Percentiles rank a stretch among this genome's conserved stretches.
These are phyloP conservation scores for Ceratocystis eucalypticola DNA, from an alignment of 2,329 filamentous ascomycete genomes.

Conservation along the genomic window DNA sequence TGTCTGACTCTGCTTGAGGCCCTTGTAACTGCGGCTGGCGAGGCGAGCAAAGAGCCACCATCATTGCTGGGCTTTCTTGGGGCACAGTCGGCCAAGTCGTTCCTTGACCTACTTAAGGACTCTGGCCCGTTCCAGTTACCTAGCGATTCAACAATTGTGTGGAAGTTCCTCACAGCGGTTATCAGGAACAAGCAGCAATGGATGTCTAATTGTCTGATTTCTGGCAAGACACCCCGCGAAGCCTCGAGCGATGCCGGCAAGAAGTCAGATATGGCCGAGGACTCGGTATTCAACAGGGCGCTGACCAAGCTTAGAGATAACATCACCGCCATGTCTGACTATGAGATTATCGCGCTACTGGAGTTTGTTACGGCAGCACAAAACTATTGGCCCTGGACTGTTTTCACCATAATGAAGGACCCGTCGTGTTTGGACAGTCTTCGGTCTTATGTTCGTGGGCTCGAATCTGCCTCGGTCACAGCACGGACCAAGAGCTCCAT, in stretches of 20 bases:
- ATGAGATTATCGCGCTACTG: constrained; percentile 59
- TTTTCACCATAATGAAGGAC: constrained; percentile 64
- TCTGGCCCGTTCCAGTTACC: constrained; percentile 62
- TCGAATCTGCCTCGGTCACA: constrained; percentile 39
- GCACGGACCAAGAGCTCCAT: constrained; percentile 40
- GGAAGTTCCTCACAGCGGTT: constrained; percentile 75
- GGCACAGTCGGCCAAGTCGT: constrained; percentile 66
- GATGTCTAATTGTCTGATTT: constrained; percentile 87
- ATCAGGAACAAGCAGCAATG: constrained; percentile 86
- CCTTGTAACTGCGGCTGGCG: constrained; percentile 50
- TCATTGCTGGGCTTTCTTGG: constrained; percentile 87
- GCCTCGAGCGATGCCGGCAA: constrained; percentile 38
- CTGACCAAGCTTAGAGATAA: constrained; percentile 50
- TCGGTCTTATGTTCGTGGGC: constrained; percentile 50
- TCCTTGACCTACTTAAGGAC: constrained; percentile 63
- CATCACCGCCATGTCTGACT: constrained; percentile 50
- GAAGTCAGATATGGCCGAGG: constrained; percentile 30
- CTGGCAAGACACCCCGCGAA: constrained; percentile 61
- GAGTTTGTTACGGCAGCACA: constrained; percentile 81
- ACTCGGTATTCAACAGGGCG: constrained; percentile 62
- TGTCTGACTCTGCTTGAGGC: constrained; percentile 58
- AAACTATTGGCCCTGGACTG: constrained; percentile 92
- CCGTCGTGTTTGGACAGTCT: constrained; percentile 58
- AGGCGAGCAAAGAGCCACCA: constrained; percentile 57
- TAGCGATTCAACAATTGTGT: constrained; percentile 54